phyloP scores from a whole-genome alignment of 2,329 filamentous ascomycete species.

The Tolypocladium paradoxum region DNA sequence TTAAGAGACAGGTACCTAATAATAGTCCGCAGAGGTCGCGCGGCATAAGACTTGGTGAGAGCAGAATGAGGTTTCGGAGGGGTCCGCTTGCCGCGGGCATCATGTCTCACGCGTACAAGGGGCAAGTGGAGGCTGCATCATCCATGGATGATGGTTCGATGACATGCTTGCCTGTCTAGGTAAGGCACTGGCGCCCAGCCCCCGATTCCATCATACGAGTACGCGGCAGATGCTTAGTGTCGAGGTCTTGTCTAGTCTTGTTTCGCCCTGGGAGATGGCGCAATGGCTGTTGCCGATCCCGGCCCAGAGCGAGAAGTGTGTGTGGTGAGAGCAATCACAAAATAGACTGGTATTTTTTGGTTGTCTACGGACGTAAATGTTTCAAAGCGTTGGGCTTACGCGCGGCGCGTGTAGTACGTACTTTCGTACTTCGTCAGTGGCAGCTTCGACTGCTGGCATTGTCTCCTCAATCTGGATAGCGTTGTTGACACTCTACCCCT shows the following conservation, averaged over 20 bases:
- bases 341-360: background rate
- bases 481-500: background rate
- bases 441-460: background rate
- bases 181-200: background rate
- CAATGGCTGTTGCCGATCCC: background rate
- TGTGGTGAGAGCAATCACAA: background rate
- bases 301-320: background rate
- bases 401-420: background rate
- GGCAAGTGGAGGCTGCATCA: too few relatives aligned
- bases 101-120: background rate
- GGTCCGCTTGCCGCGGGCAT: background rate
- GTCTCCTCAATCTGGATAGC: background rate
- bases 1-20: background rate
- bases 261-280: background rate
- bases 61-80: background rate
- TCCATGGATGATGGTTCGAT: background rate
- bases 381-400: background rate
- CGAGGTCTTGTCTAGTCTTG: background rate
- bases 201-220: background rate
- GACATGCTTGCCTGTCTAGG: background rate
- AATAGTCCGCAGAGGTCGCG: background rate
- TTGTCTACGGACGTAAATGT: background rate
- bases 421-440: background rate
- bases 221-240: background rate
- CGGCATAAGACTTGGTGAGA: background rate